Evolutionary conservation across 176 grass and related monocot species (phyloP), one percentile per base, ranked within the genome.

Genomic region (Cenchrus purpureus): DNA sequence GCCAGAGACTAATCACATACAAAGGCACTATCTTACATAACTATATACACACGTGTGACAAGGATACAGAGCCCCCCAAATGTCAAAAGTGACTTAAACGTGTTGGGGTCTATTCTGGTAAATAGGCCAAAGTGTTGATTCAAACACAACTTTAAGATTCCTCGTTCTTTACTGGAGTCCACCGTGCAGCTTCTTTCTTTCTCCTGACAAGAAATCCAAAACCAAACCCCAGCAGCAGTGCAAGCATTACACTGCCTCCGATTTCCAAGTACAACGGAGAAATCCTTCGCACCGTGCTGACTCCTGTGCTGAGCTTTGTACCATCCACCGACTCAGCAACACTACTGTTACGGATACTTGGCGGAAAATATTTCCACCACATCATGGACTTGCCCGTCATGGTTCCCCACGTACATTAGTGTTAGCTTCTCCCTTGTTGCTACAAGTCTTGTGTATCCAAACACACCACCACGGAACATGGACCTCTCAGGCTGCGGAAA

Each of bases 321-420:
- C 34, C 62, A 74, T 55, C 56, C 29, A 72, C 77, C 12, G 12
- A 15, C 2, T 68, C 57, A 34, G 68, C 45, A 81, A n/a, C 20
- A 10, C 44, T 44, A 56, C 11, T 69, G 5, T 52, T 58, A 46
- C 45, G 2, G 76, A 56, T 57, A 61, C 80, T 43, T 77, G 75
- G 12, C 78, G 73, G 89, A 95, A 72, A 96, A 89, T 71, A 96
- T 98, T 66, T 98, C 93, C 59, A 98, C 65, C n/a, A 77, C 78
- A 84, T 99, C 97, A 84, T 99, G 97, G 59, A 92, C 83, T 83
- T 92, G 88, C 16, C 97, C 97, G 67, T 99, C 97, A 82, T 99
- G 97, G 78, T 99, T 99, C 25, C 97, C 97, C 20, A 96, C 71
- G 32, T 99, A 99, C 7, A 50, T 85, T 19, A 99, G 46, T 1